Percentiles rank a stretch among this genome's conserved stretches.
These are phyloP conservation scores for Mortierella sp. DNA, from an alignment of 371 early-diverging fungal genomes.

Conservation along the genomic window DNA sequence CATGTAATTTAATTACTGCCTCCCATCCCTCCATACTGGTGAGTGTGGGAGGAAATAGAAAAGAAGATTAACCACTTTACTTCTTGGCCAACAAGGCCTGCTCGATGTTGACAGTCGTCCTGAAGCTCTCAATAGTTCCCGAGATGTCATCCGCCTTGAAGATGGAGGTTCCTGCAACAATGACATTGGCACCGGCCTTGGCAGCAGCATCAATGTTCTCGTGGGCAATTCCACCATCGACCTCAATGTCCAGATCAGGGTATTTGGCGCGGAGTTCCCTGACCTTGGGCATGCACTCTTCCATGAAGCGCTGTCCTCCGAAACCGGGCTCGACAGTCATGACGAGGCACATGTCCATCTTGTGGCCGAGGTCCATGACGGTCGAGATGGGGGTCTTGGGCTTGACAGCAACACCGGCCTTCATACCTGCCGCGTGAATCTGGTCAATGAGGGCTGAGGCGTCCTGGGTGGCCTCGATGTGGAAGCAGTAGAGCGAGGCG, in stretches of 20 bases:
- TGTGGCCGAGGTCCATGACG: slow-evolving; percentile 75
- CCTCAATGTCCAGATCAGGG: slow-evolving; percentile 96
- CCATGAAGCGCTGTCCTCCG: slow-evolving; percentile 97
- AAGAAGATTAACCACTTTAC: neutral
- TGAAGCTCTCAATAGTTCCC: slow-evolving; percentile 80
- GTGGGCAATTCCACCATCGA: slow-evolving; percentile 96
- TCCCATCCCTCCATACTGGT: no score
- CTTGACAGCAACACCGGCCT: slow-evolving; percentile 96
- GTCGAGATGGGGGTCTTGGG: slow-evolving; percentile 91
- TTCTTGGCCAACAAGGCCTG: slow-evolving; percentile 59
- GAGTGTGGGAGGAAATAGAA: neutral
- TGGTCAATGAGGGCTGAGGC: slow-evolving; percentile 81
- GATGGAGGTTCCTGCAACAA: slow-evolving; percentile 98
- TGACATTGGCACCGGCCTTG: slow-evolving; percentile 97
- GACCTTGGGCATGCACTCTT: slow-evolving; percentile 89
- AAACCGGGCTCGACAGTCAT: slow-evolving; percentile 99
- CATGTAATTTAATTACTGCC: neutral
- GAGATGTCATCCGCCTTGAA: slow-evolving; percentile 87
- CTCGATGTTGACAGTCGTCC: slow-evolving; percentile 73
- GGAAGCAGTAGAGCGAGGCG: slow-evolving; percentile 94
- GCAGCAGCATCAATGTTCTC: slow-evolving; percentile 91
- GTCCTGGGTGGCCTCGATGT: slow-evolving; percentile 92
- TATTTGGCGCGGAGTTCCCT: slow-evolving; percentile 78
- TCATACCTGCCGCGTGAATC: slow-evolving; percentile 91
- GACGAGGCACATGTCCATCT: slow-evolving; percentile 93